These are phyloP conservation scores for Antrodiella citrinella DNA, from an alignment of 768 basidiomycete species.

Conservation along the genomic window DNA sequence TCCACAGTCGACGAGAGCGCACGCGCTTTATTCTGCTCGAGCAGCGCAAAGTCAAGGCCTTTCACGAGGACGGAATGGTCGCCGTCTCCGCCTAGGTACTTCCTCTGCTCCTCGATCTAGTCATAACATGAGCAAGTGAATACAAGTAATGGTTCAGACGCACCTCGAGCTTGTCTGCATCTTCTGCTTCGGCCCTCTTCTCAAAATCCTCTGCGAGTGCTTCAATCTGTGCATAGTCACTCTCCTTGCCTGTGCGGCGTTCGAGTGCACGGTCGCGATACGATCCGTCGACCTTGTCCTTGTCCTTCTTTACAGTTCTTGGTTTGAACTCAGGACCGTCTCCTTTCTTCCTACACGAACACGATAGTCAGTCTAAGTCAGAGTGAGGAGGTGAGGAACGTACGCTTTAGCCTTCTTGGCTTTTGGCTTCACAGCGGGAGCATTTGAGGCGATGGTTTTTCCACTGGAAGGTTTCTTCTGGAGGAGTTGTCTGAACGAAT, in stretches of 20 bases:
- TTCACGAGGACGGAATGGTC: slow-evolving; percentile 84
- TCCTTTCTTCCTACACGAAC: not conserved
- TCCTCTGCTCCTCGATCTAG: slow-evolving; percentile 67
- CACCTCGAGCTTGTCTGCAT: slow-evolving; percentile 54
- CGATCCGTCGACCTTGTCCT: slow-evolving; percentile 44
- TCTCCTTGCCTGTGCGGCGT: slow-evolving; percentile 53
- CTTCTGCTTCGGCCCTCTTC: slow-evolving; percentile 40
- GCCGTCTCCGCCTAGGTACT: slow-evolving; percentile 77
- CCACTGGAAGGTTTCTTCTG: not conserved
- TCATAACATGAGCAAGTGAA: not conserved
- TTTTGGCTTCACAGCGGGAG: not conserved
- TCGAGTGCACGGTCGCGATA: slow-evolving; percentile 78
- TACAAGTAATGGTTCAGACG: slow-evolving; percentile 15
- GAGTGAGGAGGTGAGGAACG: not conserved
- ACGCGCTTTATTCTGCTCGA: slow-evolving; percentile 78
- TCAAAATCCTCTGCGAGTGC: slow-evolving; percentile 80
- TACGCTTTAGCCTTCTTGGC: not conserved
- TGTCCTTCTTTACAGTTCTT: slow-evolving; percentile 60
- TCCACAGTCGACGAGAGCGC: slow-evolving; percentile 45
- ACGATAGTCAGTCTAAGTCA: too few relatives aligned
- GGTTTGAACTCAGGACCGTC: slow-evolving; percentile 63
- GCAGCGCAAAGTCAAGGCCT: slow-evolving; percentile 79
- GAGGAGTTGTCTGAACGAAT: not conserved
- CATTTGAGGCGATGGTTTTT: not conserved
- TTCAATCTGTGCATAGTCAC: slow-evolving; percentile 75